Conservation (phyloP, 2,329 filamentous ascomycete species). For the Claviceps sorghi region DNA sequence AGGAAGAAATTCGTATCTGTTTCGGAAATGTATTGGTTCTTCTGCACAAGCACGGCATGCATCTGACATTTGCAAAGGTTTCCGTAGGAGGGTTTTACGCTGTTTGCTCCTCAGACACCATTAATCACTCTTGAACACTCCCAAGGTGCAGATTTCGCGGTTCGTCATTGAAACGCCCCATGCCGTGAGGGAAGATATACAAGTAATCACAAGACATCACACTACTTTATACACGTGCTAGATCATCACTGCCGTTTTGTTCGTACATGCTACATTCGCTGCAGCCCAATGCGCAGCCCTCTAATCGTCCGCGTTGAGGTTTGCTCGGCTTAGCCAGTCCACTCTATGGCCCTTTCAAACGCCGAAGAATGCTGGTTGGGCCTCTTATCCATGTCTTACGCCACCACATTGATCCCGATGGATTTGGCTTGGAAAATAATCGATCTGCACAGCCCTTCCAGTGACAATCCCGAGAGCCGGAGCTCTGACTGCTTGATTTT, state of each 20-base stretch:
- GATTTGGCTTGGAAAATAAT: slow-evolving; percentile 64
- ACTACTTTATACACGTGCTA: not conserved
- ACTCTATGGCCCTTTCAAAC: too few species aligned
- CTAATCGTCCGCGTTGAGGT: not conserved
- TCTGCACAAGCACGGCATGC: too few species aligned
- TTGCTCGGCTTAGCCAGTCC: too few species aligned
- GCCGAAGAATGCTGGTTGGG: too few species aligned
- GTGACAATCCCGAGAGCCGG: slow-evolving; percentile 53
- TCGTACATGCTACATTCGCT: not conserved
- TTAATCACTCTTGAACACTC: not conserved
- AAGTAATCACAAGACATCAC: not conserved
- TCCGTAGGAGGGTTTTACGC: too few species aligned
- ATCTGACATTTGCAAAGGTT: too few species aligned
- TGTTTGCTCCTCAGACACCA: not conserved
- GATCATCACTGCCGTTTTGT: not conserved
- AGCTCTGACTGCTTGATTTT: slow-evolving; percentile 81
- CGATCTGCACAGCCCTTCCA: slow-evolving; percentile 58
- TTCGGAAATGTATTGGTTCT: too few species aligned
- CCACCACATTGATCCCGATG: slow-evolving; percentile 57
- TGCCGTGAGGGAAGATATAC: not conserved
- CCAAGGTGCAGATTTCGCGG: not conserved
- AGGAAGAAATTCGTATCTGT: too few species aligned
- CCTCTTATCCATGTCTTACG: slow-evolving; percentile 23
- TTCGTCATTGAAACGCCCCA: not conserved
- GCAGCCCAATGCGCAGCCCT: not conserved